Evolutionary conservation across 2,329 filamentous ascomycete species (phyloP), one percentile per base, ranked within the genome.

Genomic region (Hysterium pulicare): DNA sequence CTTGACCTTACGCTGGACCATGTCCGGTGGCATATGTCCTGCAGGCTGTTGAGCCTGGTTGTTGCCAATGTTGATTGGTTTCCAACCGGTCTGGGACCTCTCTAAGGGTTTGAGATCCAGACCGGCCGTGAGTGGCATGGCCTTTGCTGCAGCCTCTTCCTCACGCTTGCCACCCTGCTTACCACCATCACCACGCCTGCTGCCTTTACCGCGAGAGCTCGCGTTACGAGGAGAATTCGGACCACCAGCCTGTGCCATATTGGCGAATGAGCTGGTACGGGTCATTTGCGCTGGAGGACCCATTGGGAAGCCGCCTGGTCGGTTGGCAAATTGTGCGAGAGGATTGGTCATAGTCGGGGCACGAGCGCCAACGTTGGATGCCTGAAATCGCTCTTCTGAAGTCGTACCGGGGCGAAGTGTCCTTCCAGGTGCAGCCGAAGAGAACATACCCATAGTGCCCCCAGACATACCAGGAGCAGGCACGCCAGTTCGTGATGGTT

Each of bases 1-100:
- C 83, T 98, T 98, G 67, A 98, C 93, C 83, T 98, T 98, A 57
- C 91, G 85, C 74, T 98, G 93, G 45, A 98, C 93, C 76, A 93
- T 82, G 58, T 91, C 88, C 19, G 93, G 91, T 52, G 94, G 82
- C 72, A 97, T 80, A 57, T 87, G 63, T 13, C 60, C 61, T 3
- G 51, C 40, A 30, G 39, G 28, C 21, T 50, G 44, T 33, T 72
- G 73, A 19, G 48, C 2, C 41, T 40, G 46, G 73, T 66, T 50
- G 73, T 69, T 42, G 75, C 69, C 46, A 39, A 94, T 48, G 57
- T 86, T 93, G 41, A 76, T 82, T 20, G 93, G 88, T 73, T 95
- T 95, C 93, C 93, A 98, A 39, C 93, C 91, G 43, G 72, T 79
- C n/a, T 78, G 54, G 0, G 89, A 84, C 32, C 82, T 70, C 46